phyloP scores from a whole-genome alignment of 306 rosid species.

The Medicago ruthenica region DNA sequence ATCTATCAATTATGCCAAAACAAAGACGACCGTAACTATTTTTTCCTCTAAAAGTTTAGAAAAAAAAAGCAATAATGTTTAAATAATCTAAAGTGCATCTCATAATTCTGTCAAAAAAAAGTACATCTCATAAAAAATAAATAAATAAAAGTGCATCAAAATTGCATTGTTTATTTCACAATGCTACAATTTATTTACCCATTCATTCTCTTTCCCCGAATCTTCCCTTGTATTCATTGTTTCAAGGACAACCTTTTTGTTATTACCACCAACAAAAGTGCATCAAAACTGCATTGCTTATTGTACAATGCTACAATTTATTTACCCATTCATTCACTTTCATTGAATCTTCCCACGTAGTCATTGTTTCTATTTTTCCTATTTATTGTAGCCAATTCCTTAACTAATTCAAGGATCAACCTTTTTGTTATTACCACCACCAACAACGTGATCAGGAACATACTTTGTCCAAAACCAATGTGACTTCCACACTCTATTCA shows the following conservation, averaged over 20 bases:
- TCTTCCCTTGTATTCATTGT: neutral
- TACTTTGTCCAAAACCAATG: constrained; percentile 64
- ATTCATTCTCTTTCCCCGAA: neutral
- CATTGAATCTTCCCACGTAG: neutral
- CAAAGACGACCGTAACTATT: too few species aligned
- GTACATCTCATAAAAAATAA: too few species aligned
- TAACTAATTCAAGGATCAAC: neutral
- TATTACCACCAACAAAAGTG: neutral
- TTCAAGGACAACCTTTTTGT: too few species aligned
- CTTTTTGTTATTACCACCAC: neutral
- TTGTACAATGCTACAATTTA: neutral
- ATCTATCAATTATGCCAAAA: neutral
- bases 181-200: neutral
- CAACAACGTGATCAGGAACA: neutral
- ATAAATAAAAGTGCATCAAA: neutral
- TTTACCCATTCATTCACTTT: neutral
- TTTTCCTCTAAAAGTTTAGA: too few species aligned
- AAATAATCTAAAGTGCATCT: neutral
- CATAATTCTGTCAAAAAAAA: too few species aligned
- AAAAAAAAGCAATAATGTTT: neutral
- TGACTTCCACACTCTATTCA: constrained; percentile 53
- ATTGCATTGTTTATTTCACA: neutral
- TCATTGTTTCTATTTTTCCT: neutral
- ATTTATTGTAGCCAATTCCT: neutral
- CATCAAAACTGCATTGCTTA: neutral